Conservation (phyloP, 2,329 filamentous ascomycete genomes). For the Fusarium sp. region DNA sequence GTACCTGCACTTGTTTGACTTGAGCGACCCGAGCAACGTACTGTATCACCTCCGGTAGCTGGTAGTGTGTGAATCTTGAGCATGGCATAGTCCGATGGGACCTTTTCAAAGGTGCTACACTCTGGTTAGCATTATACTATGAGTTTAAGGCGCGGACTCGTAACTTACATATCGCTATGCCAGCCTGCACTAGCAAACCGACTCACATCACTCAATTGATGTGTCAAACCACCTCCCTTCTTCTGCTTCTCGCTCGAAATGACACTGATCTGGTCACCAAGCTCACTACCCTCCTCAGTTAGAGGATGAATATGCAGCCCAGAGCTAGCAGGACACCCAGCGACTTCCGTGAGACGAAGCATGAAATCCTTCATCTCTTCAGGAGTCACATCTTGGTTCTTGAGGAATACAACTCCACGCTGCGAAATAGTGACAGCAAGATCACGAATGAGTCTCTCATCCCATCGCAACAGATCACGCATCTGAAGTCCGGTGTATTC, state of each 20-base stretch:
- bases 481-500: slow-evolving; percentile 56
- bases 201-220: slow-evolving; percentile 61
- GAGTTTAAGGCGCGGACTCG: background rate
- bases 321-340: slow-evolving; percentile 56
- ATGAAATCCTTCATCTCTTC: slow-evolving; percentile 52
- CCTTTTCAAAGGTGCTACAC: slow-evolving; percentile 63
- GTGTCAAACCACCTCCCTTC: slow-evolving; percentile 63
- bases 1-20: slow-evolving; percentile 32
- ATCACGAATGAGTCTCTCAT: slow-evolving; percentile 62
- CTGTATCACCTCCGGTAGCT: slow-evolving; percentile 66
- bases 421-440: slow-evolving; percentile 62
- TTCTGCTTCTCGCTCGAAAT: slow-evolving; percentile 67
- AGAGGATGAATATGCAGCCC: slow-evolving; percentile 66
- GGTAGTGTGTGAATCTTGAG: slow-evolving; percentile 68
- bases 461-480: slow-evolving; percentile 46
- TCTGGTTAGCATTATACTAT: slow-evolving; percentile 2
- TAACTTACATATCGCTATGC: slow-evolving; percentile 62
- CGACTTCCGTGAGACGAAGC: slow-evolving; percentile 46
- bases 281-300: slow-evolving; percentile 61
- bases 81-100: slow-evolving; percentile 69
- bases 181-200: slow-evolving; percentile 56
- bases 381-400: slow-evolving; percentile 50
- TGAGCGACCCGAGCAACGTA: slow-evolving; percentile 15
- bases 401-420: slow-evolving; percentile 52
- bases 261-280: slow-evolving; percentile 66